Evolutionary conservation across 1,139 yeast species (phyloP).

Genomic region (Candida freyschussii): DNA sequence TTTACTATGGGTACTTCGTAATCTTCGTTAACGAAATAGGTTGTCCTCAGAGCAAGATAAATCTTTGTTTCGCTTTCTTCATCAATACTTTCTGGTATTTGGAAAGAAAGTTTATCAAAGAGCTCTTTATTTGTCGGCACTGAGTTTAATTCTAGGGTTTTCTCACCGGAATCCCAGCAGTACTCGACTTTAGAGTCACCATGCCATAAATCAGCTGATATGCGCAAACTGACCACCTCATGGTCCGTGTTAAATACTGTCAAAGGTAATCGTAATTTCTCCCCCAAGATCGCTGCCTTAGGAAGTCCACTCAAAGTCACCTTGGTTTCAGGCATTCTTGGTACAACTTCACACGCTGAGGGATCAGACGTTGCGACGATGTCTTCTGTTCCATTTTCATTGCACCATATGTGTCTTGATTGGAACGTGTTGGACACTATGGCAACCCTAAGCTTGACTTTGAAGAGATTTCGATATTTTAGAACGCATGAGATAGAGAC

Average conservation of each 20-base stretch:
- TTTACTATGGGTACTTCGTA: slow-evolving; percentile 31
- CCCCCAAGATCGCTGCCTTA: slow-evolving; percentile 26
- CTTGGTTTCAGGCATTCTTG: slow-evolving; percentile 31
- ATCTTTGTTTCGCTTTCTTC: slow-evolving; percentile 8
- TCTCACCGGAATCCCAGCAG: slow-evolving; percentile 5
- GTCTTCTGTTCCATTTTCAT: slow-evolving; percentile 9
- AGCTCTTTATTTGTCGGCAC: slow-evolving; percentile 18
- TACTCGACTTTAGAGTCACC: slow-evolving; percentile 3
- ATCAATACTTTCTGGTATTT: slow-evolving; percentile 28
- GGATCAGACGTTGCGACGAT: slow-evolving; percentile 19
- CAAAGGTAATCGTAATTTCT: slow-evolving; percentile 22
- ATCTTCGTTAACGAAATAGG: slow-evolving; percentile 27
- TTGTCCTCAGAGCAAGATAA: slow-evolving; percentile 15
- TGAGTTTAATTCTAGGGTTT: slow-evolving; percentile 14
- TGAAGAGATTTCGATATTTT: slow-evolving; percentile 12
- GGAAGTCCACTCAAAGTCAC: slow-evolving; percentile 19
- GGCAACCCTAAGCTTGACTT: slow-evolving; percentile 21
- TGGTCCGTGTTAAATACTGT: slow-evolving; percentile 27
- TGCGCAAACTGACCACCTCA: slow-evolving; percentile 23
- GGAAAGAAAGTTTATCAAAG: slow-evolving; percentile 25
- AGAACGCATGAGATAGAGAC: slow-evolving; percentile 13
- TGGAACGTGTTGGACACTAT: slow-evolving; percentile 8
- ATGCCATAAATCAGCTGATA: slow-evolving; percentile 14
- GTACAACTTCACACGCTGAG: slow-evolving; percentile 27
- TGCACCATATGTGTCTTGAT: slow-evolving; percentile 15